phyloP scores from a whole-genome alignment of 805 yeast species.

The Sugiyamaella marilandica region DNA sequence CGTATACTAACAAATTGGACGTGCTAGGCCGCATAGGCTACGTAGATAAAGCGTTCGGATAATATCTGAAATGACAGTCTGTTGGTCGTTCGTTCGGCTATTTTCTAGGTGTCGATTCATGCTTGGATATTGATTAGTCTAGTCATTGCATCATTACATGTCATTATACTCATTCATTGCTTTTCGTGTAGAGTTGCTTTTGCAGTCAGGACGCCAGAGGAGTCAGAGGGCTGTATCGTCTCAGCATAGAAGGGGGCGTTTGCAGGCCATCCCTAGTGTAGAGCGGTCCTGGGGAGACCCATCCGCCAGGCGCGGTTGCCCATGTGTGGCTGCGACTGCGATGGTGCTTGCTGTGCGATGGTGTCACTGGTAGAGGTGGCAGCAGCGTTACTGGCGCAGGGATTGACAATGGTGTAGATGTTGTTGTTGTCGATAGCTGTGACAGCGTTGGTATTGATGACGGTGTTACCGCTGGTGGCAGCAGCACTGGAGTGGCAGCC shows the following conservation, averaged over 20 bases:
- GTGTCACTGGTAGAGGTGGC: background rate
- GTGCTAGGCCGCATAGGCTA: too few relatives aligned
- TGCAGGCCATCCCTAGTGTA: background rate
- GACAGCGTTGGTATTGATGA: too few relatives aligned
- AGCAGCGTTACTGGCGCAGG: background rate
- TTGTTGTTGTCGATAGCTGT: too few relatives aligned
- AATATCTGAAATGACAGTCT: too few relatives aligned
- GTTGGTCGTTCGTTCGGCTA: too few relatives aligned
- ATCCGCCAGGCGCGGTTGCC: too few relatives aligned
- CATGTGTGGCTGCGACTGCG: too few relatives aligned
- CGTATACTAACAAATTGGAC: too few relatives aligned
- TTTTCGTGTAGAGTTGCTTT: background rate
- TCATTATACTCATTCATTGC: background rate
- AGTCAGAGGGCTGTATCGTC: background rate
- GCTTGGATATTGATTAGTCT: background rate
- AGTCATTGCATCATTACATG: background rate
- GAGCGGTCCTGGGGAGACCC: background rate
- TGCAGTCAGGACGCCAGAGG: background rate
- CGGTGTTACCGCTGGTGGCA: background rate
- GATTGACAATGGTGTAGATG: too few relatives aligned
- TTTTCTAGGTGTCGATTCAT: too few relatives aligned
- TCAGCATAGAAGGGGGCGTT: conserved; percentile 1
- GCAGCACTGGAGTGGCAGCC: background rate
- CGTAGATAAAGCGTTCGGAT: too few relatives aligned
- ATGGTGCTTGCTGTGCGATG: background rate